Evolutionary conservation across 768 basidiomycete genomes (phyloP).

Genomic region (Basidioascus undulatus): DNA sequence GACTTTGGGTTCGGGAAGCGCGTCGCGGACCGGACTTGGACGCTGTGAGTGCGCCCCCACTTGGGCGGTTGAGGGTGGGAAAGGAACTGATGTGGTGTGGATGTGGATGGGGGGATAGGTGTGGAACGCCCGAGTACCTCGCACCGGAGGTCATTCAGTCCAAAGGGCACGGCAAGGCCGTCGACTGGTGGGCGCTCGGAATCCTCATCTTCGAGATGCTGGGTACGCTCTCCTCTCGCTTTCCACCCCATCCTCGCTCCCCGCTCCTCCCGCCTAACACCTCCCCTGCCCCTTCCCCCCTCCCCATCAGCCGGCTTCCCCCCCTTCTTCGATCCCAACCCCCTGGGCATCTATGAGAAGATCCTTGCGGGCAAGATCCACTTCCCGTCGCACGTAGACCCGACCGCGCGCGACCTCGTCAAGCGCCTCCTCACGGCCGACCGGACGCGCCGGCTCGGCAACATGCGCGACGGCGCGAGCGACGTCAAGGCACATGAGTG

Average conservation of each 20-base stretch:
- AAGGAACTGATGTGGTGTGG: background rate
- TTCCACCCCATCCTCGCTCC: background rate
- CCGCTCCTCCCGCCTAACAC: background rate
- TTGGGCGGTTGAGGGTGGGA: background rate
- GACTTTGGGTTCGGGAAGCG: conserved; percentile 91
- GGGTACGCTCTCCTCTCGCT: conserved; percentile 41
- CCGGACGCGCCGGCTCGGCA: conserved; percentile 71
- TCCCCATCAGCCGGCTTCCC: conserved; percentile 23
- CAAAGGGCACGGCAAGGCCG: conserved; percentile 91
- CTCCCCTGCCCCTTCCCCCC: background rate
- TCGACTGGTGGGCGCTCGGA: conserved; percentile 98
- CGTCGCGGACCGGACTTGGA: conserved; percentile 94
- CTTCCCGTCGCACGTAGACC: conserved; percentile 79
- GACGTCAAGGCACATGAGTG: conserved; percentile 80
- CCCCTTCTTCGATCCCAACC: conserved; percentile 95
- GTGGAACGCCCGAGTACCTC: conserved; percentile 83
- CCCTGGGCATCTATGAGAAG: conserved; percentile 95
- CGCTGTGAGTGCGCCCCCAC: conserved; percentile 34
- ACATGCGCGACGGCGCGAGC: conserved; percentile 72
- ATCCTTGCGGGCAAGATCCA: conserved; percentile 68
- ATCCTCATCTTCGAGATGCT: conserved; percentile 97
- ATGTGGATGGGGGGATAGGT: no score
- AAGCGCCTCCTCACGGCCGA: conserved; percentile 74
- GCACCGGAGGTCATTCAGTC: conserved; percentile 96
- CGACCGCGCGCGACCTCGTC: conserved; percentile 68